Base-by-base conservation (phyloP, 345 rosid genomes). In the Dipteronia sinensis region DNA sequence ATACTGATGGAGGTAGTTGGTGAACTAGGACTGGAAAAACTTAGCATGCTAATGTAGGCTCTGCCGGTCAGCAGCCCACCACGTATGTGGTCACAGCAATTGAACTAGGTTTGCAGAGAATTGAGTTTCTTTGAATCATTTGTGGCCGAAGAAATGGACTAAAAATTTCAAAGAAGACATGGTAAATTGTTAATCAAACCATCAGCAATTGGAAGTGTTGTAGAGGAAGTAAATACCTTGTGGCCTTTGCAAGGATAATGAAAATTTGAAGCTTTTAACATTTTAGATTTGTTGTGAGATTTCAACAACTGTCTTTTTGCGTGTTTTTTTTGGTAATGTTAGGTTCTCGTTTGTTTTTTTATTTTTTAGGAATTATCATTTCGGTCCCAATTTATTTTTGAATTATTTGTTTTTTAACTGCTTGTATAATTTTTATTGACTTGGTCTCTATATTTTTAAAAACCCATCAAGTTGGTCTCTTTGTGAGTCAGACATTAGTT, bases 1-100 rank as follows among this genome's bases (percentile, higher is more conserved):
- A 93, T 67, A 86, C 77, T 69, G 87, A 88, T 62, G 81, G 71
- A 8, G 86, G 86, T 73, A 85, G 74, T 61, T 87, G 92, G 92
- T 90, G 85, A 88, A 74, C 16, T 25, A 27, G 63, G 40, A 23
- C 15, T 13, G 44, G 7, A 59, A 72, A 58, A 47, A 23, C 61
- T 22, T 62, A 17, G 53, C 23, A 42, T 42, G 55, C 62, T 10
- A 47, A 4, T 46, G 19, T 46, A 15, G 55, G 15, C 31, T 42
- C 22, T 1, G 25, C 27, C 4, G 17, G 10, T 34, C 1, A 51
- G 56, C 19, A 51, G 56, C 4, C n/a, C 40, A 65, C n/a, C 40
- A 16, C 22, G 11, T 16, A 34, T 65, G 44, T 42, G 49, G 27
- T 25, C 77, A 27, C 59, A 13, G 29, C n/a, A 7, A 15, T 40